Conservation (phyloP, 352 stramenopile genomes). For the Globisporangium spiculum region DNA sequence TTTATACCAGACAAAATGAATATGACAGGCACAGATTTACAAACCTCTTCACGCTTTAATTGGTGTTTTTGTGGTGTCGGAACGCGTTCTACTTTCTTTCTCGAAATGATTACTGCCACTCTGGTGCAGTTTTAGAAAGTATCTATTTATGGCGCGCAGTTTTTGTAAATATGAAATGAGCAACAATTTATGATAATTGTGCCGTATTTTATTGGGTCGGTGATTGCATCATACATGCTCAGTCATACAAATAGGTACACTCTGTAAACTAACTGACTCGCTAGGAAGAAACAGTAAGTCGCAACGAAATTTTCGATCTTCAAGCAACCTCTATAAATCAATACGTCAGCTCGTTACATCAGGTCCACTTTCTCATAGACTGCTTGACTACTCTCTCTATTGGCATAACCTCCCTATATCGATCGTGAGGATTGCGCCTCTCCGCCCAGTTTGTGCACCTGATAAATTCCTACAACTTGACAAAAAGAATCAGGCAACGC, state of each 20-base stretch:
- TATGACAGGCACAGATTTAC: too few species aligned
- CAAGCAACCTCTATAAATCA: background rate
- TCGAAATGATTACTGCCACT: too few species aligned
- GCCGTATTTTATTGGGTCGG: too few species aligned
- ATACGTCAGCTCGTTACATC: background rate
- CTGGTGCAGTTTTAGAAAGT: too few species aligned
- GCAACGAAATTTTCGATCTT: background rate
- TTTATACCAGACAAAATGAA: too few species aligned
- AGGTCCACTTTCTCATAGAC: background rate
- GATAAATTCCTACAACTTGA: slow-evolving; percentile 1
- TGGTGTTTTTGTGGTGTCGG: too few species aligned
- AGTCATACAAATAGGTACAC: background rate
- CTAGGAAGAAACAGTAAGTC: background rate
- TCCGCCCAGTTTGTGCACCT: background rate
- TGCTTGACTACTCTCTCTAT: background rate
- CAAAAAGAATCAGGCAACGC: slow-evolving; percentile 1
- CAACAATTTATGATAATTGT: background rate
- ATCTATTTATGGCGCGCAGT: background rate
- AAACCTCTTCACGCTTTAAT: too few species aligned
- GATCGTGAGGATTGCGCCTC: background rate
- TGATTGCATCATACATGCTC: background rate
- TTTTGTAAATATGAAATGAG: background rate
- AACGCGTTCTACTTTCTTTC: too few species aligned
- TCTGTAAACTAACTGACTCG: background rate
- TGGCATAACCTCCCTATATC: background rate